Conservation (phyloP, 148 eudicot genomes). For the Salicornia ramosissima region DNA sequence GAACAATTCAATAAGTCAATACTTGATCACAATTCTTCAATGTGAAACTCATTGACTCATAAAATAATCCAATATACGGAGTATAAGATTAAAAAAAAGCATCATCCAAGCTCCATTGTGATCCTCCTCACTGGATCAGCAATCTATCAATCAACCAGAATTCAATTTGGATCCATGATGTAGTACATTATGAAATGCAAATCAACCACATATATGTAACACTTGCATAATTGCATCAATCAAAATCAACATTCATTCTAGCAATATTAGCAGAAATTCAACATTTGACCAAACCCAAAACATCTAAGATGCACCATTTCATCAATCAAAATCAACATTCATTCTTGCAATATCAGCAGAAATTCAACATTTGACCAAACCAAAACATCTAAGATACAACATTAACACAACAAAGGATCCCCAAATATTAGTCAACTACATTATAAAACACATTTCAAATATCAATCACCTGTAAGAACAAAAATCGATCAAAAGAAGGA, state of each 20-base stretch:
- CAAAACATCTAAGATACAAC: conserved; percentile 5
- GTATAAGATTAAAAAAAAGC: not conserved
- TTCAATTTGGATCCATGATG: not conserved
- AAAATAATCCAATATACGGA: not conserved
- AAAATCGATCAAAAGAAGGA: not conserved
- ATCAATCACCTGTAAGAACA: not conserved
- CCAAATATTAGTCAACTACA: not conserved
- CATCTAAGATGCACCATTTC: not conserved
- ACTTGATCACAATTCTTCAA: not conserved
- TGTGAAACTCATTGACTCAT: not conserved
- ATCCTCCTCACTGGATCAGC: not conserved
- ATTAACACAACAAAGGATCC: not conserved
- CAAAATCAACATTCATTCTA: no score
- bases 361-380: not conserved
- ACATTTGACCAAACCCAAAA: not conserved
- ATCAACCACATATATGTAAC: not conserved
- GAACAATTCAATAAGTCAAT: not conserved
- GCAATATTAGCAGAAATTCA: no score
- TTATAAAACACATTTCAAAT: not conserved
- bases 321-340: not conserved
- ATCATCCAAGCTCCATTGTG: not conserved
- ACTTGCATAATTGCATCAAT: not conserved
- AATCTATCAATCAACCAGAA: not conserved
- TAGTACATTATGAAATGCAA: not conserved
- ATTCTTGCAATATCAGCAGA: not conserved